These are phyloP conservation scores for Cercospora sesami DNA, from an alignment of 2,329 filamentous ascomycete genomes.

Conservation along the genomic window DNA sequence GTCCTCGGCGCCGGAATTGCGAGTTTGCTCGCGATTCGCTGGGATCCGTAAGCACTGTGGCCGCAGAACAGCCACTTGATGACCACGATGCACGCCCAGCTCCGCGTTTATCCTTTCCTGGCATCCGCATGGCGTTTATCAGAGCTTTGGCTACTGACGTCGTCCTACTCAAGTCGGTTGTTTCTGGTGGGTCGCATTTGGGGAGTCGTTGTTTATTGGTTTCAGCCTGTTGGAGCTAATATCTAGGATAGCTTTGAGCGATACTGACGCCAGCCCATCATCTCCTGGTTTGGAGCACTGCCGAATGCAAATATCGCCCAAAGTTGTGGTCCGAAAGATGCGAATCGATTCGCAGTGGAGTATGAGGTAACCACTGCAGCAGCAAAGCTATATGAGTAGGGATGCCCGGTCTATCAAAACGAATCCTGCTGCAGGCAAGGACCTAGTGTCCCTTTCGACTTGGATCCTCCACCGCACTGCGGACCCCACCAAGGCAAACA, in stretches of 20 bases:
- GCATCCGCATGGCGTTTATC: background rate
- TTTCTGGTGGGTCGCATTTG: background rate
- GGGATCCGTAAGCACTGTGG: background rate
- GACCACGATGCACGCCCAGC: background rate
- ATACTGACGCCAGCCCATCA: background rate
- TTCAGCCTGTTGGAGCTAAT: background rate
- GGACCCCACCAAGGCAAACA: background rate
- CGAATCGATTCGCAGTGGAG: background rate
- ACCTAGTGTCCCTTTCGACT: background rate
- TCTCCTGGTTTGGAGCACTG: background rate
- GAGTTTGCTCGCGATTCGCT: slow-evolving; percentile 11
- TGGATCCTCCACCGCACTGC: background rate
- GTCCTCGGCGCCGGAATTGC: slow-evolving; percentile 5
- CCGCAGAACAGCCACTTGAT: background rate
- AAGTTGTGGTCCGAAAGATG: background rate
- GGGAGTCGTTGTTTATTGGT: background rate
- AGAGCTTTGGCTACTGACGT: background rate
- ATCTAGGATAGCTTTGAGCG: background rate
- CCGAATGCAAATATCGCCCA: background rate
- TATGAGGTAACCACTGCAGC: background rate
- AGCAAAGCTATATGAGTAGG: slow-evolving; percentile 13
- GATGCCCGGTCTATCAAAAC: slow-evolving; percentile 15
- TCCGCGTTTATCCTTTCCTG: background rate
- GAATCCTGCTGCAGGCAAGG: background rate
- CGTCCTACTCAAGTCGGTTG: background rate